Percentiles rank a stretch among this genome's conserved stretches.
Evolutionary conservation across 495 filamentous ascomycete genomes (phyloP).

Genomic region (Talaromyces adpressus): DNA sequence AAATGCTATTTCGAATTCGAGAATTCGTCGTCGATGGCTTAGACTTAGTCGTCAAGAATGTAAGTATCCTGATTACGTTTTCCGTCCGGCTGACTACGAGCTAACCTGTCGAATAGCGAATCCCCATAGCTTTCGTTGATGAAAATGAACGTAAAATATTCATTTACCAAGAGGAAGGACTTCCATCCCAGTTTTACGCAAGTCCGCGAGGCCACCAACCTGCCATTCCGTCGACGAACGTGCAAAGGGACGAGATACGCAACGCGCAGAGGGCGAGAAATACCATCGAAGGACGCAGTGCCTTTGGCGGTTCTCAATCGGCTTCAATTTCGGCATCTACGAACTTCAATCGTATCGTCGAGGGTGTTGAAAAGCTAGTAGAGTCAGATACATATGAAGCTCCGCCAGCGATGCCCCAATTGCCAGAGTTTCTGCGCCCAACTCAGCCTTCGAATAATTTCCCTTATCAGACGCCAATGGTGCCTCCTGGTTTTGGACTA

Average conservation of each 20-base stretch:
- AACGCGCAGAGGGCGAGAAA: slow-evolving; percentile 22
- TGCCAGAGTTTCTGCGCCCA: slow-evolving; percentile 15
- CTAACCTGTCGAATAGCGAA: slow-evolving; percentile 21
- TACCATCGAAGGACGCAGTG: slow-evolving; percentile 27
- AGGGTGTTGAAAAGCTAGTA: slow-evolving; percentile 51
- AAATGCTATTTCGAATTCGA: slow-evolving; percentile 63
- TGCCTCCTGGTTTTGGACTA: slow-evolving; percentile 30
- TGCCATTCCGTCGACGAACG: slow-evolving; percentile 29
- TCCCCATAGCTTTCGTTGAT: slow-evolving; percentile 39
- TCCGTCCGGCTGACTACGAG: neutral
- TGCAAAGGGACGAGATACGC: slow-evolving; percentile 40
- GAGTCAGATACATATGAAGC: slow-evolving; percentile 47
- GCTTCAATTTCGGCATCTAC: slow-evolving; percentile 39
- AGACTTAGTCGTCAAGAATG: slow-evolving; percentile 47
- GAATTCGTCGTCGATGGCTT: slow-evolving; percentile 63
- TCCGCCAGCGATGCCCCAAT: slow-evolving; percentile 18
- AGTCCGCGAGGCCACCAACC: slow-evolving; percentile 33
- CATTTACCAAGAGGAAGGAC: slow-evolving; percentile 49
- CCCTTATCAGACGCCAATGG: slow-evolving; percentile 23
- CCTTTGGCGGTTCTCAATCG: slow-evolving; percentile 39
- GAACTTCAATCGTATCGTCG: slow-evolving; percentile 56
- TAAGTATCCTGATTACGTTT: slow-evolving; percentile 16
- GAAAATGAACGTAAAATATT: slow-evolving; percentile 45
- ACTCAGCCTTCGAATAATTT: neutral
- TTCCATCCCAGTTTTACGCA: slow-evolving; percentile 41